phyloP scores from a whole-genome alignment of 306 rosid genomes.

The Senna tora region DNA sequence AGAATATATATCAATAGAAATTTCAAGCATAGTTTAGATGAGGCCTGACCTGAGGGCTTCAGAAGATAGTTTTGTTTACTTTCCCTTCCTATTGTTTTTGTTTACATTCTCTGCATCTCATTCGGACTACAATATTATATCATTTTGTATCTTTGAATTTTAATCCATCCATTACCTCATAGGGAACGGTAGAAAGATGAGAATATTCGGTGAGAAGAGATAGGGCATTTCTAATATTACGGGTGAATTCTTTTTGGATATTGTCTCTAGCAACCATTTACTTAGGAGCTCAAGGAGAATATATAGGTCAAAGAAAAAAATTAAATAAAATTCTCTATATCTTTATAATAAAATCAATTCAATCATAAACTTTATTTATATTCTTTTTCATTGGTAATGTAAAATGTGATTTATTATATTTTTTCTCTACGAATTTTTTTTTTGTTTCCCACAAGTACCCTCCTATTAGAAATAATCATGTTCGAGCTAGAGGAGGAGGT shows the following conservation, averaged over 20 bases:
- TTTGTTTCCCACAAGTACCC: too few relatives aligned
- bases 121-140: too few relatives aligned
- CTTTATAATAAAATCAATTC: too few relatives aligned
- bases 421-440: too few relatives aligned
- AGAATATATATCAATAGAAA: constrained; percentile 26
- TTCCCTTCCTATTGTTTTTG: background rate
- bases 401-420: too few relatives aligned
- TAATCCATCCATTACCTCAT: background rate
- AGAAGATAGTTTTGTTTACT: constrained; percentile 31
- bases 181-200: background rate
- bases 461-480: too few relatives aligned
- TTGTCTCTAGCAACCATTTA: background rate
- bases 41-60: constrained; percentile 11
- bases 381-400: too few relatives aligned
- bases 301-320: too few relatives aligned
- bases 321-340: too few relatives aligned
- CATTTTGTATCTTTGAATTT: background rate
- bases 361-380: too few relatives aligned
- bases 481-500: too few relatives aligned
- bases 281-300: background rate
- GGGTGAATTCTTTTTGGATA: background rate
- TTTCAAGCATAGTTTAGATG: constrained; percentile 19
- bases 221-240: background rate
- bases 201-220: background rate
- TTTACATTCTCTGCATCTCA: too few relatives aligned